Percentiles rank a stretch among this genome's conserved stretches.
These are phyloP conservation scores for Cicer chorassanicum DNA, from an alignment of 306 rosid genomes.

Conservation along the genomic window DNA sequence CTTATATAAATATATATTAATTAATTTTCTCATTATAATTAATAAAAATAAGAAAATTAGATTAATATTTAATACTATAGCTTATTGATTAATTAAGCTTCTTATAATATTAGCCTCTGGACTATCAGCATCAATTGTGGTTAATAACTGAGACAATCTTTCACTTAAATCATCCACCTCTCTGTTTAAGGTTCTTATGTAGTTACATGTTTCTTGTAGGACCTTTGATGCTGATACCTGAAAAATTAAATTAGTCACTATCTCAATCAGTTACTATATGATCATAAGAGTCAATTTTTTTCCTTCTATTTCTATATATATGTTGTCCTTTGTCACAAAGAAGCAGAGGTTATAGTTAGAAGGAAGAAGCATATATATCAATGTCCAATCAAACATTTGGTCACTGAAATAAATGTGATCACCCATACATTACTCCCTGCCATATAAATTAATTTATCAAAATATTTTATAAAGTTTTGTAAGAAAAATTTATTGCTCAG, in stretches of 20 bases:
- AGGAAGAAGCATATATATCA: not conserved
- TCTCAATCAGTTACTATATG: not conserved
- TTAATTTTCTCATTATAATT: not conserved
- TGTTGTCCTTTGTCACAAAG: not conserved
- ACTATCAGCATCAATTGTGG: constrained; percentile 90
- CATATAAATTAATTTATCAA: too few species aligned
- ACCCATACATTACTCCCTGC: too few species aligned
- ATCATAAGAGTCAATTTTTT: constrained; percentile 3
- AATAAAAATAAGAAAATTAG: not conserved
- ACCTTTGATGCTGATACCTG: constrained; percentile 98
- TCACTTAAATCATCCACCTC: constrained; percentile 94
- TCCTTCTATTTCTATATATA: constrained; percentile 25
- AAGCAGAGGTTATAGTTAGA: not conserved
- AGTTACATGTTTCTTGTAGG: constrained; percentile 98
- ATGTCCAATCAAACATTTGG: not conserved
- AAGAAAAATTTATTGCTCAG: too few species aligned
- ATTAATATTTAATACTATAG: not conserved
- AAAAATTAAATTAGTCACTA: constrained; percentile 39
- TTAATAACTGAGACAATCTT: constrained; percentile 82
- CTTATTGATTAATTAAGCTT: constrained; percentile 83
- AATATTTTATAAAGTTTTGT: too few species aligned
- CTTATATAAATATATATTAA: constrained; percentile 36
- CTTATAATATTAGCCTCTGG: constrained; percentile 93
- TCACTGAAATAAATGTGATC: not conserved
- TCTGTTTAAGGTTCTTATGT: constrained; percentile 83